phyloP scores from a whole-genome alignment of 805 yeast species.

The Kazachstania psychrophila region DNA sequence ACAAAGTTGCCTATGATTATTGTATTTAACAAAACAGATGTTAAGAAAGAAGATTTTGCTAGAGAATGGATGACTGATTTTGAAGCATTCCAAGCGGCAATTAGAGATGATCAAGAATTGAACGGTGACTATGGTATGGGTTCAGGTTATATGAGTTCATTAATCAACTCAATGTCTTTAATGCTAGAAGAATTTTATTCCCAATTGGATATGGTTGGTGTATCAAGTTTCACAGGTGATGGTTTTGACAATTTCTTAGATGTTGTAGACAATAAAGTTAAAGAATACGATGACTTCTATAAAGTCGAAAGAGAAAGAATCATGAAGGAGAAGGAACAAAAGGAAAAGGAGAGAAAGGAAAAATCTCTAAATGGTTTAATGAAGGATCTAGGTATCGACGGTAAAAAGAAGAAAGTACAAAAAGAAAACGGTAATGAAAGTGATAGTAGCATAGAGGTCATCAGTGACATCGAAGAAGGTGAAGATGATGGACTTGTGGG shows the following conservation, averaged over 20 bases:
- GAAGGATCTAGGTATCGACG: conserved; percentile 68
- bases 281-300: conserved; percentile 77
- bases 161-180: conserved; percentile 89
- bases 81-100: conserved; percentile 77
- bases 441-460: conserved; percentile 47
- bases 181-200: conserved; percentile 95
- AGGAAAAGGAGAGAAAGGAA: conserved; percentile 63
- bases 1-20: conserved; percentile 94
- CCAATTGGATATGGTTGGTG: conserved; percentile 85
- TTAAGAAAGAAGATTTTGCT: conserved; percentile 74
- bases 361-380: conserved; percentile 62
- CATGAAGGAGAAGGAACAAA: conserved; percentile 62
- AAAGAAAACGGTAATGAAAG: conserved; percentile 24
- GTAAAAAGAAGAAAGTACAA: conserved; percentile 23
- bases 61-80: conserved; percentile 97
- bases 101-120: conserved; percentile 55
- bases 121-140: conserved; percentile 44
- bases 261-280: conserved; percentile 80
- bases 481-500: conserved; percentile 36
- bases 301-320: conserved; percentile 80
- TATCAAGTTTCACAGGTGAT: conserved; percentile 84
- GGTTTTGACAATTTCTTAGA: conserved; percentile 86
- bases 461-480: conserved; percentile 36
- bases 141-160: conserved; percentile 88
- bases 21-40: conserved; percentile 93